Percentiles rank a stretch among this genome's conserved stretches.
These are phyloP conservation scores for Leccinum subtestaceum DNA, from an alignment of 768 basidiomycete genomes.

Conservation along the genomic window DNA sequence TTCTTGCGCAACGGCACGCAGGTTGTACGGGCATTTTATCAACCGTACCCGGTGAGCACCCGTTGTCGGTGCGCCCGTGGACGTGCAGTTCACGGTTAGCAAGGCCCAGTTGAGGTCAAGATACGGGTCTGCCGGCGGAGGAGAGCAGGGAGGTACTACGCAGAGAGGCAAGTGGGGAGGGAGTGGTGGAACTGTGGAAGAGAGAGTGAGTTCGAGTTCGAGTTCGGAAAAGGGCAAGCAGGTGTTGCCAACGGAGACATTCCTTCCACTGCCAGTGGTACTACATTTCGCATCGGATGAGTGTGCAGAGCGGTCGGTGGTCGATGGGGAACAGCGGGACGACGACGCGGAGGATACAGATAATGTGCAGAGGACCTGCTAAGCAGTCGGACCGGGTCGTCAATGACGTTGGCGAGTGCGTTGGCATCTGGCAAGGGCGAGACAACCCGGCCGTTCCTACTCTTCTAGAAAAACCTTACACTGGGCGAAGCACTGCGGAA, in stretches of 20 bases:
- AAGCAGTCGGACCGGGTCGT: too few species aligned
- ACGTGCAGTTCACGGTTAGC: constrained; percentile 72
- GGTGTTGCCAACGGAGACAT: constrained; percentile 80
- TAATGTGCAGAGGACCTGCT: too few species aligned
- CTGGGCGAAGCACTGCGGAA: too few species aligned
- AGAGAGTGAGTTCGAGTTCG: too few species aligned
- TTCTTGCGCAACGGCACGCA: constrained; percentile 86
- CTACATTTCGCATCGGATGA: constrained; percentile 74
- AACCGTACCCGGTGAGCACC: constrained; percentile 72
- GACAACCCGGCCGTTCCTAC: too few species aligned
- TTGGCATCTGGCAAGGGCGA: too few species aligned
- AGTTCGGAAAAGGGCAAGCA: constrained; percentile 17
- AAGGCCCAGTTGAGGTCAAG: constrained; percentile 67
- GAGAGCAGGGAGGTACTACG: neutral
- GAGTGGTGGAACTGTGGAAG: too few species aligned
- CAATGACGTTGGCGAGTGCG: too few species aligned
- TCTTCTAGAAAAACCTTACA: too few species aligned
- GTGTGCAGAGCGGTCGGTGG: constrained; percentile 24
- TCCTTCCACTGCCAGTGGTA: constrained; percentile 55
- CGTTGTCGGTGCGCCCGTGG: constrained; percentile 64
- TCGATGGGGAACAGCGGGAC: neutral
- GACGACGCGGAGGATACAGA: too few species aligned
- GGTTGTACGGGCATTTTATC: constrained; percentile 77
- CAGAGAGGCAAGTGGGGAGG: too few species aligned
- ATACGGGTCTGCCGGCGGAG: constrained; percentile 64